phyloP scores from a whole-genome alignment of 352 stramenopile genomes.

The Globisporangium alternatum region DNA sequence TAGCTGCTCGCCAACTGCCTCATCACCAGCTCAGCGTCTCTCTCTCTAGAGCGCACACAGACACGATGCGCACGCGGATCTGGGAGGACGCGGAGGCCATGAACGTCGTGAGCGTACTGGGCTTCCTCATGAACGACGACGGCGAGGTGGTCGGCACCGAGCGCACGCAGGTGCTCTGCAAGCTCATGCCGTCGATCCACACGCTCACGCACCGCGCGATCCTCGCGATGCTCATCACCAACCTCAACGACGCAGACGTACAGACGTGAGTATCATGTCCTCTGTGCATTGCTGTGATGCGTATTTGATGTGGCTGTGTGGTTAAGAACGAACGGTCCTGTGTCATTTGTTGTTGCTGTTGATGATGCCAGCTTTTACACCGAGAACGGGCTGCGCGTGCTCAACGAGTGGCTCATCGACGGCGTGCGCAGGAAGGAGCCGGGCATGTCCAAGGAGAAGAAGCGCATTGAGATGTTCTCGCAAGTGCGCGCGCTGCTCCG shows the following conservation, averaged over 20 bases:
- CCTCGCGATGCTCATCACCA: conserved; percentile 65
- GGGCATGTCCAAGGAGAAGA: conserved; percentile 55
- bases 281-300: background rate
- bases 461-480: conserved; percentile 65
- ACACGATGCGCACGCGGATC: conserved; percentile 60
- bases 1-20: background rate
- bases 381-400: conserved; percentile 64
- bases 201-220: conserved; percentile 75
- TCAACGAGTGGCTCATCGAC: conserved; percentile 72
- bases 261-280: conserved; percentile 42
- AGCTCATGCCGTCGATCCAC: conserved; percentile 84
- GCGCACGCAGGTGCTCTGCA: conserved; percentile 74
- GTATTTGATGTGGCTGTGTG: background rate
- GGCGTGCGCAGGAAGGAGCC: conserved; percentile 34
- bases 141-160: conserved; percentile 69
- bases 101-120: conserved; percentile 78
- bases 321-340: background rate
- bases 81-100: conserved; percentile 78
- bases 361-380: conserved; percentile 55
- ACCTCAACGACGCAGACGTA: conserved; percentile 65
- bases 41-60: background rate
- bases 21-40: background rate
- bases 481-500: conserved; percentile 73
- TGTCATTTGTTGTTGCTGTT: background rate
- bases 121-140: conserved; percentile 81